Evolutionary conservation across 2,329 filamentous ascomycete genomes (phyloP).

Genomic region (Pestalotiopsis sp.): DNA sequence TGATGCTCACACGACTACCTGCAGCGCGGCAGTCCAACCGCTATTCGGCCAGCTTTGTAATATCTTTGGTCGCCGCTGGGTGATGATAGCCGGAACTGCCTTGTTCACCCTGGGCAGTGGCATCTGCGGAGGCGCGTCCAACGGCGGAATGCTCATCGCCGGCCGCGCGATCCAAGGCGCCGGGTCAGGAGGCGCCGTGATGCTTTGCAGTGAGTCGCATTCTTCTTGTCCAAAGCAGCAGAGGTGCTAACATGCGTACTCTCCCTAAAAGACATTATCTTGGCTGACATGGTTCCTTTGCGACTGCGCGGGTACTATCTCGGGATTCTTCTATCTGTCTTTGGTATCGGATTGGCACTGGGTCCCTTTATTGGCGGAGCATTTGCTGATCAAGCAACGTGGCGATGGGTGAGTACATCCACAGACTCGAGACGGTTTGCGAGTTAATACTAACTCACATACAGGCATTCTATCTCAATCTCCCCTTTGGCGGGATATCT

Average conservation of each 20-base stretch:
- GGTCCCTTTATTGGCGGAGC: conserved; percentile 7
- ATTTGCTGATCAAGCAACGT: conserved; percentile 25
- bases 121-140: not conserved
- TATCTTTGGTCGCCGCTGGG: conserved; percentile 4
- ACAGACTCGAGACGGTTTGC: too few species aligned
- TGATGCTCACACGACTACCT: too few species aligned
- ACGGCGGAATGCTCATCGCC: conserved; percentile 2
- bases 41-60: not conserved
- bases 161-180: conserved; percentile 1
- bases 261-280: not conserved
- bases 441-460: too few species aligned
- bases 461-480: conserved; percentile 38
- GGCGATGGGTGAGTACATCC: conserved; percentile 35
- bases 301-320: not conserved
- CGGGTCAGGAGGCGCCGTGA: not conserved
- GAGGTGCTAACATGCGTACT: too few species aligned
- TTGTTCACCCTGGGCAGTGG: not conserved
- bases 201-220: not conserved
- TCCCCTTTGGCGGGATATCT: conserved; percentile 32
- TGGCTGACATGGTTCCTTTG: not conserved
- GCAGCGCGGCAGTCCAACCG: not conserved
- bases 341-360: not conserved
- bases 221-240: too few species aligned
- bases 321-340: not conserved
- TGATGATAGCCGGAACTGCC: not conserved